Percentiles rank a stretch among this genome's conserved stretches.
phyloP scores from a whole-genome alignment of 2,329 filamentous ascomycete genomes.

The Knufia fluminis region DNA sequence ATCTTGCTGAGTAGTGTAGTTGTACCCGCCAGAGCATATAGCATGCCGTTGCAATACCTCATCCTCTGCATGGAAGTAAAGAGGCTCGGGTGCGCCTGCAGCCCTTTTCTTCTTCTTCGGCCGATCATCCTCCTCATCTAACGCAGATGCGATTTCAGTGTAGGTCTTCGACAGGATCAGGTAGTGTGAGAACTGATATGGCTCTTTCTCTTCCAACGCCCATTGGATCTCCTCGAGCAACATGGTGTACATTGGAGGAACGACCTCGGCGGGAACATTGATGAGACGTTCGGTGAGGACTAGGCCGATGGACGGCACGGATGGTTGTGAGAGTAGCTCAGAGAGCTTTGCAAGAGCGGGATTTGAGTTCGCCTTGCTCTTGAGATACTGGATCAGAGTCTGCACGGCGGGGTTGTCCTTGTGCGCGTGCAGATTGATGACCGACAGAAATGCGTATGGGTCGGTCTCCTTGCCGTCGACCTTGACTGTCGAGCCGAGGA shows the following conservation, averaged over 20 bases:
- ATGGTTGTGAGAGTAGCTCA: slow-evolving; percentile 46
- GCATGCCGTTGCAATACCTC: slow-evolving; percentile 76
- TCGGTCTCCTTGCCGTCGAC: slow-evolving; percentile 91
- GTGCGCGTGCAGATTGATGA: slow-evolving; percentile 73
- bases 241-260: slow-evolving; percentile 92
- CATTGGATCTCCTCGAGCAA: slow-evolving; percentile 82
- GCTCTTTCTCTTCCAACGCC: slow-evolving; percentile 81
- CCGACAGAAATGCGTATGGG: slow-evolving; percentile 84
- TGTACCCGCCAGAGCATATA: slow-evolving; percentile 58
- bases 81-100: slow-evolving; percentile 48
- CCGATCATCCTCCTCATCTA: slow-evolving; percentile 57
- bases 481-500: slow-evolving; percentile 90
- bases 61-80: slow-evolving; percentile 95
- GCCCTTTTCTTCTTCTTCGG: slow-evolving; percentile 61
- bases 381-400: slow-evolving; percentile 62
- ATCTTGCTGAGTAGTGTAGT: slow-evolving; percentile 67
- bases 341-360: slow-evolving; percentile 49
- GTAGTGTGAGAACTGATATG: slow-evolving; percentile 89
- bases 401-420: slow-evolving; percentile 62
- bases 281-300: slow-evolving; percentile 88
- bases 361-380: slow-evolving; percentile 44
- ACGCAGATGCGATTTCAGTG: slow-evolving; percentile 69
- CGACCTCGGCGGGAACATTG: slow-evolving; percentile 90
- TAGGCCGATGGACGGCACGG: slow-evolving; percentile 61
- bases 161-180: slow-evolving; percentile 89